Percentiles rank a stretch among this genome's conserved stretches.
These are phyloP conservation scores for Gynostemma pentaphyllum DNA, from an alignment of 306 rosid species.

Conservation along the genomic window DNA sequence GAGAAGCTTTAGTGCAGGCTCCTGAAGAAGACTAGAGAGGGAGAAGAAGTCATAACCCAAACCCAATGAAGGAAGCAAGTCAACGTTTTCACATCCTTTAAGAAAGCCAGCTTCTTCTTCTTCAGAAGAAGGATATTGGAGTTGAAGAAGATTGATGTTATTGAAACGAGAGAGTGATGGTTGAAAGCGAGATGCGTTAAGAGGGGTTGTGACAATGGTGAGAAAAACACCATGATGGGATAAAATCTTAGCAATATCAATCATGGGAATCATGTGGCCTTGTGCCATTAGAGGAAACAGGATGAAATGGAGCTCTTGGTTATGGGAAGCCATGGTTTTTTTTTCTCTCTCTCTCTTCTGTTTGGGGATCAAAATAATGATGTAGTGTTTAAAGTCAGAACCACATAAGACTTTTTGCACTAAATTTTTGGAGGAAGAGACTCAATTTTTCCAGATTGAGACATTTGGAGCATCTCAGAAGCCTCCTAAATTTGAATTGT, in stretches of 20 bases:
- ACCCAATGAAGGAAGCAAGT: neutral
- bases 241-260: constrained; percentile 26
- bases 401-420: no score
- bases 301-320: constrained; percentile 10
- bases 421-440: no score
- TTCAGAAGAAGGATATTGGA: neutral
- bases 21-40: constrained; percentile 13
- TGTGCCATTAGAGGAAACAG: constrained; percentile 1
- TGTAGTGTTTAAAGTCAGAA: no score
- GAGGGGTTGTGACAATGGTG: constrained; percentile 28
- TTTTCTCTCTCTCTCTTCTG: no score
- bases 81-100: neutral
- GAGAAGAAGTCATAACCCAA: neutral
- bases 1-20: neutral
- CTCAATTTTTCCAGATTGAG: no score
- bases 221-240: constrained; percentile 7
- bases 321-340: no score
- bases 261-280: constrained; percentile 36
- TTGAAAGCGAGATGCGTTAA: constrained; percentile 11
- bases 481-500: no score
- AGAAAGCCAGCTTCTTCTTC: neutral
- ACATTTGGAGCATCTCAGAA: no score
- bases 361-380: no score
- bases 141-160: neutral
- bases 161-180: neutral